These are phyloP conservation scores for Zymoseptoria crescenta DNA, from an alignment of 2,329 filamentous ascomycete species.

Conservation along the genomic window DNA sequence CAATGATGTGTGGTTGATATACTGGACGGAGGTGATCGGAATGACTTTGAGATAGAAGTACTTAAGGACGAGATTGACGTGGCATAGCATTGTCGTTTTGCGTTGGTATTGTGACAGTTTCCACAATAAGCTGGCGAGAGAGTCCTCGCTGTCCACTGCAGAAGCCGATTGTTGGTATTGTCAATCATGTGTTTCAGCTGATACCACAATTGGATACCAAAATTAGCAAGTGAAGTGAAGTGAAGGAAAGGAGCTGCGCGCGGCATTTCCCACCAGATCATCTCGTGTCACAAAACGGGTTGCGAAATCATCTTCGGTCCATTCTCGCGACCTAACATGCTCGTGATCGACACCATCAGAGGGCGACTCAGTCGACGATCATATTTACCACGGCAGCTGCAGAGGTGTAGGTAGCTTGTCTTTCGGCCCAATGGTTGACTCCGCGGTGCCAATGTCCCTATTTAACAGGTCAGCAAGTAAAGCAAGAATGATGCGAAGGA, in stretches of 20 bases:
- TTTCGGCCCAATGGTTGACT: constrained; percentile 51
- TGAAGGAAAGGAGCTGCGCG: neutral
- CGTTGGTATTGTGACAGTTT: neutral
- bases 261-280: neutral
- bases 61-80: too few relatives aligned
- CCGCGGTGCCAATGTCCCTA: constrained; percentile 63
- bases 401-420: constrained; percentile 52
- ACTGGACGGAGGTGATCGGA: neutral
- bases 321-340: neutral
- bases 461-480: constrained; percentile 12
- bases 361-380: neutral
- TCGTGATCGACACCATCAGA: neutral
- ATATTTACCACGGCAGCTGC: constrained; percentile 55
- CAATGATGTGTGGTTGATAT: neutral
- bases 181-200: neutral
- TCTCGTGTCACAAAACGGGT: neutral
- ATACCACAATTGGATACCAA: neutral
- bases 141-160: neutral
- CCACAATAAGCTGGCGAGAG: neutral
- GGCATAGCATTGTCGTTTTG: neutral
- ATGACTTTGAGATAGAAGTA: too few relatives aligned
- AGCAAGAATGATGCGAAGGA: neutral
- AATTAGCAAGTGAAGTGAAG: neutral
- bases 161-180: neutral
- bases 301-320: neutral